Evolutionary conservation across 495 filamentous ascomycete genomes (phyloP).

Genomic region (Cercophora scortea): DNA sequence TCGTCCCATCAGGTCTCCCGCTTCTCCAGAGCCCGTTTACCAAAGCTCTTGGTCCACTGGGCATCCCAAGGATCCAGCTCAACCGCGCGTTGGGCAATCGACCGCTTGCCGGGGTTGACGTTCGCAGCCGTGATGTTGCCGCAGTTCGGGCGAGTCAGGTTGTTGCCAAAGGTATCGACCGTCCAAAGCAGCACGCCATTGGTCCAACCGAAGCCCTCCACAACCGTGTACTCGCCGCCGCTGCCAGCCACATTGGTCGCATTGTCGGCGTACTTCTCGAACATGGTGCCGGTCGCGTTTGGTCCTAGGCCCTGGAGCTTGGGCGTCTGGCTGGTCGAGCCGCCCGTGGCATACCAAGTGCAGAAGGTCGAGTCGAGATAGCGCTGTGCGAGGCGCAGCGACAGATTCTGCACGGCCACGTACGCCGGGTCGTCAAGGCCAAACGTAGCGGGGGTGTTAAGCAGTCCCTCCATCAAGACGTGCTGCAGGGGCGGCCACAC

Average conservation of each 20-base stretch:
- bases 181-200: constrained; percentile 46
- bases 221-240: constrained; percentile 44
- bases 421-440: constrained; percentile 34
- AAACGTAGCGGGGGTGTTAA: constrained; percentile 39
- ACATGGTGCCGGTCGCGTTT: constrained; percentile 34
- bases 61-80: constrained; percentile 33
- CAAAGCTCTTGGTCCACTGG: constrained; percentile 31
- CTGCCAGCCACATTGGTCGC: constrained; percentile 39
- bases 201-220: constrained; percentile 46
- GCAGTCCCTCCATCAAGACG: constrained; percentile 38
- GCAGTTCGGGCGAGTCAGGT: constrained; percentile 35
- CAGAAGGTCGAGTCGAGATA: constrained; percentile 45
- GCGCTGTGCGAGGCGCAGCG: constrained; percentile 36
- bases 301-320: constrained; percentile 31
- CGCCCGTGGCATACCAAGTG: constrained; percentile 43
- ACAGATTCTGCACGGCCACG: constrained; percentile 27
- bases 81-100: constrained; percentile 24
- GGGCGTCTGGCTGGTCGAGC: constrained; percentile 33
- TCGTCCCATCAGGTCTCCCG: neutral
- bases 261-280: constrained; percentile 44
- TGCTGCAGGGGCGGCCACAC: constrained; percentile 45
- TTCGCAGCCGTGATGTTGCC: constrained; percentile 32
- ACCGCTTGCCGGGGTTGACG: constrained; percentile 6
- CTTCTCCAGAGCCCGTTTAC: constrained; percentile 1
- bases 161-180: constrained; percentile 35